These are phyloP conservation scores for Cryptococcus wingfieldii DNA, from an alignment of 1,284 basidiomycete genomes.

Conservation along the genomic window DNA sequence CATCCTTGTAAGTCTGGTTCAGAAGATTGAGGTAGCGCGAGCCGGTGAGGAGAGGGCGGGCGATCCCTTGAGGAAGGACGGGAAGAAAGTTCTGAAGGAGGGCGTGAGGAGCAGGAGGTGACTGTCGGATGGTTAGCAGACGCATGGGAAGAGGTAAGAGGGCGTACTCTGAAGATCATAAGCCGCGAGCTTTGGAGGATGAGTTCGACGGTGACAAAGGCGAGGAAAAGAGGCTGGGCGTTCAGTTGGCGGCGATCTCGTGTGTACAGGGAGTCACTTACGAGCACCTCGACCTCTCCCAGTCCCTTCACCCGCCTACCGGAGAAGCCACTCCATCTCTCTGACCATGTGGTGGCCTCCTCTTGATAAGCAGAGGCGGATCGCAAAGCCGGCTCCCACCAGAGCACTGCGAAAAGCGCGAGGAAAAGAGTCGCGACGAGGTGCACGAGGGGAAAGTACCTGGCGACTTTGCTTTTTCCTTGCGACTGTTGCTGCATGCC, in stretches of 20 bases:
- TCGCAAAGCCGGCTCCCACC: conserved; percentile 47
- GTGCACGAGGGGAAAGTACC: conserved; percentile 43
- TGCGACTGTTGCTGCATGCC: conserved; percentile 7
- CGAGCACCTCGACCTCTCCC: conserved; percentile 24
- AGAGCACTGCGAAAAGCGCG: conserved; percentile 34
- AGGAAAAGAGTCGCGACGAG: conserved; percentile 33
- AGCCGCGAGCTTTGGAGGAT: conserved; percentile 46
- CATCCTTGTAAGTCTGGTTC: conserved; percentile 44
- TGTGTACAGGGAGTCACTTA: conserved; percentile 8
- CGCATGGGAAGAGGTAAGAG: background rate
- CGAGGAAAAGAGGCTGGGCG: conserved; percentile 48
- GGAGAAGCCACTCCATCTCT: conserved; percentile 22
- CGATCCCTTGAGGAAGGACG: conserved; percentile 41
- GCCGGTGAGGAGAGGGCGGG: conserved; percentile 34
- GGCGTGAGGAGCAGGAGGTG: conserved; percentile 41
- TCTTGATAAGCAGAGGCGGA: conserved; percentile 1
- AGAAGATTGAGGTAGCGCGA: conserved; percentile 39
- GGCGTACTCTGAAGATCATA: conserved; percentile 38
- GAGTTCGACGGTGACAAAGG: conserved; percentile 44
- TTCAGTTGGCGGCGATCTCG: conserved; percentile 2
- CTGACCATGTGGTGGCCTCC: conserved; percentile 14
- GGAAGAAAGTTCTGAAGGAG: conserved; percentile 45
- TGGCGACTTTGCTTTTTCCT: conserved; percentile 24
- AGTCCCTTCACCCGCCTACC: conserved; percentile 16
- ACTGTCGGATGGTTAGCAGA: conserved; percentile 12